Percentiles rank a stretch among this genome's conserved stretches.
These are phyloP conservation scores for Exophiala phaeomuriformis DNA, from an alignment of 2,329 filamentous ascomycete genomes.

Conservation along the genomic window DNA sequence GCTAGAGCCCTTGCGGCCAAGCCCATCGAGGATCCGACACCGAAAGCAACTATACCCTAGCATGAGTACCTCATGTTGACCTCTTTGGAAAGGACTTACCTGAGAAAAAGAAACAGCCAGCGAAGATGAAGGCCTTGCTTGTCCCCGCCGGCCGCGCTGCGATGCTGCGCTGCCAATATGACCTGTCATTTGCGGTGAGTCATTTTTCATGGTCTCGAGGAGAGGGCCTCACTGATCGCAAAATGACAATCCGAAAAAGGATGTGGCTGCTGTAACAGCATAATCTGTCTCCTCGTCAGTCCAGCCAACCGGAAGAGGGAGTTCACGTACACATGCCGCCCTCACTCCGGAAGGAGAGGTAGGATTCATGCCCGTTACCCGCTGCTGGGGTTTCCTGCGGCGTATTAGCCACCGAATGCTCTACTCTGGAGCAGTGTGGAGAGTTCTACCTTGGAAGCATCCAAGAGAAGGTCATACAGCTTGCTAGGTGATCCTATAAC, in stretches of 20 bases:
- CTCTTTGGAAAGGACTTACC: not conserved
- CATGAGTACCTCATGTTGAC: not conserved
- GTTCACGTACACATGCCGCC: slow-evolving; percentile 43
- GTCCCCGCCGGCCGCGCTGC: slow-evolving; percentile 31
- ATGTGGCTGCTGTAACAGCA: slow-evolving; percentile 5
- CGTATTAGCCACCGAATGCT: not conserved
- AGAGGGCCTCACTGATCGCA: slow-evolving; percentile 4
- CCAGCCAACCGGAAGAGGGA: not conserved
- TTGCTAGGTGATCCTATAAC: slow-evolving; percentile 65
- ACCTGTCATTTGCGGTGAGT: not conserved
- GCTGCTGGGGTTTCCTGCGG: slow-evolving; percentile 59
- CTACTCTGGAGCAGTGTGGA: not conserved
- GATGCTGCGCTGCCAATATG: slow-evolving; percentile 57
- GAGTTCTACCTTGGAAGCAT: slow-evolving; percentile 47
- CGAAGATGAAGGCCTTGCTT: slow-evolving; percentile 10
- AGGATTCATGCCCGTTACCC: slow-evolving; percentile 72
- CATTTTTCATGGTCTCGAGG: not conserved
- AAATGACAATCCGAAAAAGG: slow-evolving; percentile 9
- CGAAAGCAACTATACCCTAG: slow-evolving; percentile 30
- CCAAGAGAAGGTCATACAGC: slow-evolving; percentile 69
- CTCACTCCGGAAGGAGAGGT: slow-evolving; percentile 74
- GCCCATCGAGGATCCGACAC: slow-evolving; percentile 41
- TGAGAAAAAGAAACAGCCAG: slow-evolving; percentile 9
- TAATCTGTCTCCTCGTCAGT: not conserved
- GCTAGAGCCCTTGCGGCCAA: slow-evolving; percentile 40